Evolutionary conservation across 768 basidiomycete species (phyloP), one percentile per base, ranked within the genome.

Genomic region (Ramaria rubella): DNA sequence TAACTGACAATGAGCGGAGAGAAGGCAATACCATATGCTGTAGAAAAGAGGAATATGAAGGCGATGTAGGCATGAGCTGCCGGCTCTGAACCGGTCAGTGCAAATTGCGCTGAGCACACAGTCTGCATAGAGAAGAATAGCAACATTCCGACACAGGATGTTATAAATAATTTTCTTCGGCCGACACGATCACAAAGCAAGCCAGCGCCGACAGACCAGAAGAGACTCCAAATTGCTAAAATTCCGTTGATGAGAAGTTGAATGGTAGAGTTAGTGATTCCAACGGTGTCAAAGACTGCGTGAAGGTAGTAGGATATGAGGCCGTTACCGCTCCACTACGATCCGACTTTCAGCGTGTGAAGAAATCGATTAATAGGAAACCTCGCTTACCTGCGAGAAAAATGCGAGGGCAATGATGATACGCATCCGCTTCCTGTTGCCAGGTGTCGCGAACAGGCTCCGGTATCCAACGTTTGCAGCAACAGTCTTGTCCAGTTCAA

Each of bases 361-460:
- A 7, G 26, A 15, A 23, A 17, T n/a, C n/a, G n/a, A n/a, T n/a
- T n/a, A n/a, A n/a, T n/a, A 48, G 27, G 19, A 49, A 52, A 24
- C 17, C 14, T 6, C 27, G 58, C 60, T 59, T 12, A 46, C 45
- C 64, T 88, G 86, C 2, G 87, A 89, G 78, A 90, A 89, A 77
- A 86, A 86, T 49, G 86, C 87, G 54, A 90, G 73, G 49, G 85
- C 85, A 59, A 87, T 67, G 68, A 91, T 86, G 68, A 90, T 86
- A 53, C 78, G 72, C 77, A 91, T 79, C 57, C 90, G 87, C 69
- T 75, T 83, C 61, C 80, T 74, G 77, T 92, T 92, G 49, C 88
- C 89, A 27, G 76, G 69, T 44, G 80, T 87, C 40, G 73, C 63
- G 65, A 89, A 70, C 61, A 93, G 77, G 3, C 85, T 76, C 63